Percentiles rank a stretch among this genome's conserved stretches.
Evolutionary conservation across 2,329 filamentous ascomycete genomes (phyloP).

Genomic region (Nigrospora oryzae): DNA sequence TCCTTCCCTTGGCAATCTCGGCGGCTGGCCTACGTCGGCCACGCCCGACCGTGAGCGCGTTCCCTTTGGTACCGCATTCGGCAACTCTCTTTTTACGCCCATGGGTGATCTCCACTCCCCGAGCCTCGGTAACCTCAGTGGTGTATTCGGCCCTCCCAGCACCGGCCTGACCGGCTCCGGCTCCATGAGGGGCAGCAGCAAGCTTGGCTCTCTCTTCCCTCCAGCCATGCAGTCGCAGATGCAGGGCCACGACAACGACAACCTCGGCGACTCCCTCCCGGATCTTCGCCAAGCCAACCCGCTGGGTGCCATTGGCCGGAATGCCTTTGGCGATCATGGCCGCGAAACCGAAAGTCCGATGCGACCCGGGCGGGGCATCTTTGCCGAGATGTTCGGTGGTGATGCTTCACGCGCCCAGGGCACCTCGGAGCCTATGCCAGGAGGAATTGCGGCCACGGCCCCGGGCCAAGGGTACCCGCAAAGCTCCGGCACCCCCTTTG

Average conservation of each 20-base stretch:
- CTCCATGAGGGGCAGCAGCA: conserved; percentile 68
- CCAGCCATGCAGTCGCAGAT: conserved; percentile 86
- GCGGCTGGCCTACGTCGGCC: conserved; percentile 56
- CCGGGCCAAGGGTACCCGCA: conserved; percentile 20
- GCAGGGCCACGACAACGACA: conserved; percentile 62
- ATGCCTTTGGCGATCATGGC: conserved; percentile 42
- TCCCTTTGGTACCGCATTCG: conserved; percentile 52
- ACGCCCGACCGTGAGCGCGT: conserved; percentile 60
- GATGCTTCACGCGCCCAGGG: conserved; percentile 23
- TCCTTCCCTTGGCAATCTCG: conserved; percentile 50
- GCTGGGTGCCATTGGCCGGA: conserved; percentile 60
- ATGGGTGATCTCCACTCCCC: conserved; percentile 74
- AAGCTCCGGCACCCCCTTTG: conserved; percentile 20
- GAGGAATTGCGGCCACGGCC: conserved; percentile 16
- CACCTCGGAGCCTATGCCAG: conserved; percentile 19
- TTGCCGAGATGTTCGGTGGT: conserved; percentile 44
- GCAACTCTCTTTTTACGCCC: conserved; percentile 71
- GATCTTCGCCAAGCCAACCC: conserved; percentile 54
- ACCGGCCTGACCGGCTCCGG: conserved; percentile 48
- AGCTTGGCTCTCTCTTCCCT: conserved; percentile 81
- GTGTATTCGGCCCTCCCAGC: conserved; percentile 59
- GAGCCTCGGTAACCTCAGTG: conserved; percentile 56
- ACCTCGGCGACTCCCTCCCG: conserved; percentile 44
- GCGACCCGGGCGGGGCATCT: conserved; percentile 42
- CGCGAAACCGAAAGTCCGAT: conserved; percentile 54